Conservation (phyloP, 2,329 filamentous ascomycete genomes). For the Diplodia scrobiculata region DNA sequence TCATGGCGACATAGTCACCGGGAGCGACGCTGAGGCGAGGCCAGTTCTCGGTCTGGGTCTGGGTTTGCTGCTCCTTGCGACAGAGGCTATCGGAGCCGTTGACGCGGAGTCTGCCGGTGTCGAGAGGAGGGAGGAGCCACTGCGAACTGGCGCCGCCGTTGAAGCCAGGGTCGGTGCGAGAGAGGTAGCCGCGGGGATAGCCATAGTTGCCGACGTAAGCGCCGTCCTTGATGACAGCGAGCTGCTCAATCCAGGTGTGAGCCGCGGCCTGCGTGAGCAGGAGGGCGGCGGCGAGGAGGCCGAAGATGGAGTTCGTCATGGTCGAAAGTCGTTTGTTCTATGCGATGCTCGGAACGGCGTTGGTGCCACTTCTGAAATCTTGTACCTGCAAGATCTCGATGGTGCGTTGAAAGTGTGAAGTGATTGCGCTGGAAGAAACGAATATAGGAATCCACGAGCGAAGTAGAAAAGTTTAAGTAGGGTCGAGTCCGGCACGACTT, state of each 20-base stretch:
- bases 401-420: not conserved
- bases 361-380: constrained; percentile 9
- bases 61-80: constrained; percentile 62
- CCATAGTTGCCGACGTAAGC: constrained; percentile 70
- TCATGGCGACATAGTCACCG: constrained; percentile 52
- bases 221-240: constrained; percentile 73
- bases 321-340: not conserved
- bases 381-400: constrained; percentile 13
- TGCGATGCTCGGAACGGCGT: not conserved
- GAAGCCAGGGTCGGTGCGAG: constrained; percentile 60
- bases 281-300: constrained; percentile 33
- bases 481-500: constrained; percentile 31
- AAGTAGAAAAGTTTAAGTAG: constrained; percentile 14
- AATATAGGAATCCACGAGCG: not conserved
- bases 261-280: constrained; percentile 33
- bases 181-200: constrained; percentile 71
- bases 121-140: constrained; percentile 62
- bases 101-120: constrained; percentile 49
- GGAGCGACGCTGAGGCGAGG: constrained; percentile 63
- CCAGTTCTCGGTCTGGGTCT: constrained; percentile 57
- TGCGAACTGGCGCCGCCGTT: constrained; percentile 64
- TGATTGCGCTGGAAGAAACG: not conserved
- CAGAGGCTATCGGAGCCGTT: constrained; percentile 63
- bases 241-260: constrained; percentile 83
- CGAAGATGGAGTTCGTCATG: constrained; percentile 1